Conservation (phyloP, 805 yeast species). For the Saccharomycopsis sp. region DNA sequence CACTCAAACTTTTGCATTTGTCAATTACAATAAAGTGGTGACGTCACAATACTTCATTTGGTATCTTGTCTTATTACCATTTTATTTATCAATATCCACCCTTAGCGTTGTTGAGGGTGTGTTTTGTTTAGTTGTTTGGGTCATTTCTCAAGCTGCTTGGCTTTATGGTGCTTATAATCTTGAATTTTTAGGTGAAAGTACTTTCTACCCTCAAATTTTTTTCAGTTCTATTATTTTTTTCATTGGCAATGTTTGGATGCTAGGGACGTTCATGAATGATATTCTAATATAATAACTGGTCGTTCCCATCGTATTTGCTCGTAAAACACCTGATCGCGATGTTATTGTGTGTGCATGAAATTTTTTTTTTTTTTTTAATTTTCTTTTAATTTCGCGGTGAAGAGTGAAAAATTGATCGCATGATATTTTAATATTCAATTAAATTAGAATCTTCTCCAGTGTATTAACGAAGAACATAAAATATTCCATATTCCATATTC, state of each 20-base stretch:
- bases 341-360: not conserved
- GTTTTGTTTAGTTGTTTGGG: slow-evolving; percentile 50
- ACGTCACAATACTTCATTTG: slow-evolving; percentile 96
- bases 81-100: slow-evolving; percentile 46
- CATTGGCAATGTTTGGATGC: slow-evolving; percentile 50
- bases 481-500: too few species aligned
- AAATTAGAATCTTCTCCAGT: too few species aligned
- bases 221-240: slow-evolving; percentile 53
- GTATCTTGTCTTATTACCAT: slow-evolving; percentile 83
- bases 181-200: slow-evolving; percentile 69
- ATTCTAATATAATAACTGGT: too few species aligned
- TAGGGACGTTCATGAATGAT: slow-evolving; percentile 49
- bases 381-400: too few species aligned
- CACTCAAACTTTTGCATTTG: slow-evolving; percentile 72
- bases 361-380: too few species aligned
- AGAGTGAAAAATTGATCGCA: not conserved
- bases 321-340: not conserved
- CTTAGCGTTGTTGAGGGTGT: slow-evolving; percentile 33
- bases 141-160: slow-evolving; percentile 70
- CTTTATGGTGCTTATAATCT: slow-evolving; percentile 65
- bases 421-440: too few species aligned
- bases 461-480: too few species aligned
- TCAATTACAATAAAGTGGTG: slow-evolving; percentile 71
- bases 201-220: slow-evolving; percentile 56
- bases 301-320: not conserved